These are phyloP conservation scores for Yarrowia sp. DNA, from an alignment of 805 yeast genomes.

Conservation along the genomic window DNA sequence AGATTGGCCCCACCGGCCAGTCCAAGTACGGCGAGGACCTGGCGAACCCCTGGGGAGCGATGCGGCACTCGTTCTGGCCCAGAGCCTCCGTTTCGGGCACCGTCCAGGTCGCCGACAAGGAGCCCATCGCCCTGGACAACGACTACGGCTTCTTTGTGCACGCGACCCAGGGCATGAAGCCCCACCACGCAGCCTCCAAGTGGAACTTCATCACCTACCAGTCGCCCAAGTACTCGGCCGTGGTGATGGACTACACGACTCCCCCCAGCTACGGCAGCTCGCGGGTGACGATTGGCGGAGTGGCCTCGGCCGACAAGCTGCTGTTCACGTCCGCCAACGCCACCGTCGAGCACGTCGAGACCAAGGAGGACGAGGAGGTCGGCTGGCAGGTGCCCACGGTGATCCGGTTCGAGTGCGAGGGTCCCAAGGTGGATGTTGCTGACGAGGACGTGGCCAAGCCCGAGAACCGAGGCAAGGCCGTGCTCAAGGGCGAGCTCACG, in stretches of 20 bases:
- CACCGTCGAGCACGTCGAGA: slow-evolving; percentile 62
- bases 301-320: slow-evolving; percentile 69
- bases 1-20: slow-evolving; percentile 87
- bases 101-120: slow-evolving; percentile 52
- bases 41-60: slow-evolving; percentile 92
- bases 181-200: slow-evolving; percentile 96
- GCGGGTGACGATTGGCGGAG: slow-evolving; percentile 78
- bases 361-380: slow-evolving; percentile 68
- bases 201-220: slow-evolving; percentile 96
- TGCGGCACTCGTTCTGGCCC: slow-evolving; percentile 98
- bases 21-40: slow-evolving; percentile 86
- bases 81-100: slow-evolving; percentile 76
- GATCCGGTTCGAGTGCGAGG: slow-evolving; percentile 65
- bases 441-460: slow-evolving; percentile 51
- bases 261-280: slow-evolving; percentile 88
- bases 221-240: slow-evolving; percentile 72
- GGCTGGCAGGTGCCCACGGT: slow-evolving; percentile 90
- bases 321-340: slow-evolving; percentile 72
- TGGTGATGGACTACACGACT: slow-evolving; percentile 94
- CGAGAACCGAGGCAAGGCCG: slow-evolving; percentile 53
- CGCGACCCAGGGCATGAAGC: slow-evolving; percentile 99
- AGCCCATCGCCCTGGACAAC: slow-evolving; percentile 47
- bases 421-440: slow-evolving; percentile 57
- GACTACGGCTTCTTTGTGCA: slow-evolving; percentile 78
- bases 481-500: slow-evolving; percentile 65